Evolutionary conservation across 257 asterid genomes (phyloP), one percentile per base, ranked within the genome.

Genomic region (Petrea volubilis): DNA sequence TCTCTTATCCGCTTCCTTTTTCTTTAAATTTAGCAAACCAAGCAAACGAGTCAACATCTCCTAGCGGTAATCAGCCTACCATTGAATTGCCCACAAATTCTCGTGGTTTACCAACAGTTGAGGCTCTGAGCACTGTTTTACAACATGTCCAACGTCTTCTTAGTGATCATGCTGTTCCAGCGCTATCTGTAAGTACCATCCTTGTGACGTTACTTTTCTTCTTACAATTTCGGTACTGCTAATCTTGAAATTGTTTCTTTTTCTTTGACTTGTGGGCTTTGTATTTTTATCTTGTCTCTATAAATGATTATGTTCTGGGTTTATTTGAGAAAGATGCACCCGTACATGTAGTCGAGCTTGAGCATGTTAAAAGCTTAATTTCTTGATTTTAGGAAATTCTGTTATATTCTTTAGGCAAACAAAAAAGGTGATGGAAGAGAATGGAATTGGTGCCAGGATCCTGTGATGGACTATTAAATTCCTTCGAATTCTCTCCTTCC

Each of bases 141-240:
- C 85, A 67, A 75, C 96, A 82, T 41, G 86, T 88, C 60, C 90
- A 88, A 24, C 84, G 78, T 50, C 97, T 95, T 68, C 85, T 95
- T 71, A 80, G 86, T 69, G 86, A 83, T 58, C 95, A 84, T 69
- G 87, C 83, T n/a, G 73, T 77, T 71, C 85, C 89, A 27, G 92
- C 97, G 55, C 77, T 95, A 84, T 86, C 96, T 83, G 99, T 95
- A 84, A 79, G 99, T 70, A 36, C 53, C 60, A 50, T 38, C 28
- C 43, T 67, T 60, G 5, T 46, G 52, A 41, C 57, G 64, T 40
- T 14, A 1, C n/a, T 12, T 49, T 59, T 49, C 28, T 24, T 10
- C 24, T 27, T 64, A 55, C 25, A 10, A 15, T 15, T 58, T 53
- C 29, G 3, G 4, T 34, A 3, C 33, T 63, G 51, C 68, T 21